Evolutionary conservation across 768 basidiomycete genomes (phyloP).

Genomic region (Fistulinella prunicolor): DNA sequence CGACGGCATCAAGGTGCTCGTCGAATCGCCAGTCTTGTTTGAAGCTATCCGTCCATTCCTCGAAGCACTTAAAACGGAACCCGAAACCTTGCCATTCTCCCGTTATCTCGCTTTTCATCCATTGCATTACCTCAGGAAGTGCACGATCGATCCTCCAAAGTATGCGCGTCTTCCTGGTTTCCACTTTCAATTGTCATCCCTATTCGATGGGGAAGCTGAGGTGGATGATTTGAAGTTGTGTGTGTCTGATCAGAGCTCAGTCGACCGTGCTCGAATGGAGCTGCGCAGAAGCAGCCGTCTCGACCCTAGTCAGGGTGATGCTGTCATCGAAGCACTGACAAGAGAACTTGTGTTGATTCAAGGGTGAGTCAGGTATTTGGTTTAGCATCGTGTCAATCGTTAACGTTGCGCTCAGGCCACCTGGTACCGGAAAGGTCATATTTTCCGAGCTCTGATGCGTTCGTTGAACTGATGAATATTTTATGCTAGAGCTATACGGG

Average conservation of each 20-base stretch:
- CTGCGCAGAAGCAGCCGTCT: constrained; percentile 51
- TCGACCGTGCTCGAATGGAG: constrained; percentile 45
- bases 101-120: constrained; percentile 49
- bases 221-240: constrained; percentile 40
- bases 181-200: constrained; percentile 50
- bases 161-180: constrained; percentile 58
- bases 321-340: constrained; percentile 58
- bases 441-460: neutral
- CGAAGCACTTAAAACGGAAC: constrained; percentile 54
- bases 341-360: constrained; percentile 67
- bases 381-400: neutral
- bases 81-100: constrained; percentile 54
- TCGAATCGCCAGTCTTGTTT: constrained; percentile 66
- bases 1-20: constrained; percentile 36
- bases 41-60: constrained; percentile 69
- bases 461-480: neutral
- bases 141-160: constrained; percentile 46
- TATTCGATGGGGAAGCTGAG: constrained; percentile 44
- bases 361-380: constrained; percentile 44
- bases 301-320: constrained; percentile 70
- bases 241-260: constrained; percentile 40
- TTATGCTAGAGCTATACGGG: constrained; percentile 63
- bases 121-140: constrained; percentile 30
- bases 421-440: constrained; percentile 72
- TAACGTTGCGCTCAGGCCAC: constrained; percentile 46